Percentiles rank a stretch among this genome's conserved stretches.
phyloP scores from a whole-genome alignment of 495 filamentous ascomycete genomes.

The Neurospora sp. region DNA sequence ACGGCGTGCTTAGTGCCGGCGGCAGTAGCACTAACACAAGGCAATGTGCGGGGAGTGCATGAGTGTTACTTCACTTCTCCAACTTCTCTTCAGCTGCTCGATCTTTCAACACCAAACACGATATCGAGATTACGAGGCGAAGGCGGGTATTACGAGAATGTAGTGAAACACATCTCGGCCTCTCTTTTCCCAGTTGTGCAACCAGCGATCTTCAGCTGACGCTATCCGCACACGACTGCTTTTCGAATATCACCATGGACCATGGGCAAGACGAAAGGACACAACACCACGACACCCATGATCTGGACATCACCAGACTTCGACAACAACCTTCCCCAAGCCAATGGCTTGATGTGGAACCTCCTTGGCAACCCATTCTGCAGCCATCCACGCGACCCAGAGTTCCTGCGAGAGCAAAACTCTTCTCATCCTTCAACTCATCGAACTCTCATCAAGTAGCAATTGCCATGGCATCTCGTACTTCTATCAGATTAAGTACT shows the following conservation, averaged over 20 bases:
- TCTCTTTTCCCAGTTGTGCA: background rate
- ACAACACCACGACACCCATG: background rate
- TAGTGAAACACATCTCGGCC: background rate
- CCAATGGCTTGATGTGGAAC: background rate
- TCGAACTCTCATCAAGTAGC: background rate
- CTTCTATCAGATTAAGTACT: background rate
- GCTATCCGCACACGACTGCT: background rate
- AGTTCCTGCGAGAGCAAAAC: constrained; percentile 14
- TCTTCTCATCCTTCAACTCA: constrained; percentile 2
- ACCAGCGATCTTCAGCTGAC: background rate
- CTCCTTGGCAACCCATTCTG: constrained; percentile 13
- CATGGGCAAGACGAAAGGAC: background rate
- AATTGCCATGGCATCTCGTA: background rate
- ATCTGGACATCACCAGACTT: background rate
- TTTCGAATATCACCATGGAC: background rate
- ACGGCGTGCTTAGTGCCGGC: background rate
- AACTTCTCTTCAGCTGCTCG: background rate
- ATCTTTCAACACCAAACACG: background rate
- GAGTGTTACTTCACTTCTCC: background rate
- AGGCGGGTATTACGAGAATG: background rate
- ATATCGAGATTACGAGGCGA: background rate
- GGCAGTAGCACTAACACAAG: background rate
- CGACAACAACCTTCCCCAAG: background rate
- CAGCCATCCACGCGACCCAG: constrained; percentile 26
- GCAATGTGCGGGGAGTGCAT: background rate